Evolutionary conservation across 2,329 filamentous ascomycete species (phyloP).

Genomic region (Colletotrichum noveboracense): DNA sequence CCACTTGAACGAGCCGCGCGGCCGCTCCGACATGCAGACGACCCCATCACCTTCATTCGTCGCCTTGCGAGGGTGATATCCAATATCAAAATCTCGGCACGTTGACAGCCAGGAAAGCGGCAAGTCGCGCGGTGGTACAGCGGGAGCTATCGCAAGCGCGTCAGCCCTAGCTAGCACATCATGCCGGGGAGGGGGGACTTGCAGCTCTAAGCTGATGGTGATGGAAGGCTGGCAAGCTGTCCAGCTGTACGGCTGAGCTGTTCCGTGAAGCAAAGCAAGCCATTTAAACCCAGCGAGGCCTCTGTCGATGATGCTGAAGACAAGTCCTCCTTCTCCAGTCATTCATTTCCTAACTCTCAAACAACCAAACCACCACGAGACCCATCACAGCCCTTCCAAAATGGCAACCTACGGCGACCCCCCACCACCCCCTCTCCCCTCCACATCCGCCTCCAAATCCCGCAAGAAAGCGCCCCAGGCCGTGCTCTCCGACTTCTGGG

Average conservation of each 20-base stretch:
- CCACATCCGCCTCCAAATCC: background rate
- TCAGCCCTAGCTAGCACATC: background rate
- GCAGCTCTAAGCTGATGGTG: background rate
- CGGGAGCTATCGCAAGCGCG: background rate
- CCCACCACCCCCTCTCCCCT: background rate
- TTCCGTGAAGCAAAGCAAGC: background rate
- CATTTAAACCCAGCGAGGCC: background rate
- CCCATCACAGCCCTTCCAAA: background rate
- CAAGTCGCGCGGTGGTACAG: background rate
- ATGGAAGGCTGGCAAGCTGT: background rate
- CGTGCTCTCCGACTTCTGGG: constrained; percentile 46
- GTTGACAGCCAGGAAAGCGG: background rate
- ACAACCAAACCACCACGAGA: background rate
- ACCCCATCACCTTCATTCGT: background rate
- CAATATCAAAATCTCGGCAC: background rate
- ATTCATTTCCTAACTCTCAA: background rate
- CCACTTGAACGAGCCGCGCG: background rate
- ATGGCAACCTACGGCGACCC: constrained; percentile 16
- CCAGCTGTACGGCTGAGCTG: background rate
- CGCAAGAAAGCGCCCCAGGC: constrained; percentile 42
- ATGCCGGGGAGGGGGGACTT: background rate
- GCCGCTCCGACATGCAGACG: background rate
- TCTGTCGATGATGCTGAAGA: background rate
- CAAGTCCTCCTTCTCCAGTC: background rate
- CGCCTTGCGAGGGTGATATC: background rate